Evolutionary conservation across 1,284 basidiomycete species (phyloP).

Genomic region (Austroboletus niveus): DNA sequence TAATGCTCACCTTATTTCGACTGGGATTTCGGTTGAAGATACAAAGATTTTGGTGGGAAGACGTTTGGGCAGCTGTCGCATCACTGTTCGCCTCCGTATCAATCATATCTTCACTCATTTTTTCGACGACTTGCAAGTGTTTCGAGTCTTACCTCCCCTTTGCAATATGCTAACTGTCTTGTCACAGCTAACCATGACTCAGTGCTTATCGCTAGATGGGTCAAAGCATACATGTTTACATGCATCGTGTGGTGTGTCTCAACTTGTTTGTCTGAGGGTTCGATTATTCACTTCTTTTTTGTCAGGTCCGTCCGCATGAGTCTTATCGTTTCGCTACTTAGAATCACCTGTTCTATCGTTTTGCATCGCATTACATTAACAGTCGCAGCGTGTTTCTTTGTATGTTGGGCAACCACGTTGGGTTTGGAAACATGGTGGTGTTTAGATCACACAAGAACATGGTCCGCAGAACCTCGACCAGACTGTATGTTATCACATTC

Average conservation of each 20-base stretch:
- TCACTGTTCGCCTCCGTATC: neutral
- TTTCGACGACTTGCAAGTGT: neutral
- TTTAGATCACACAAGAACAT: neutral
- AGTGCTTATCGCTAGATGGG: neutral
- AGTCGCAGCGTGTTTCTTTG: neutral
- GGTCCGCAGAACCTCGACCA: neutral
- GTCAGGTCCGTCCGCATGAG: conserved; percentile 18
- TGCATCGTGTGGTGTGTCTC: conserved; percentile 8
- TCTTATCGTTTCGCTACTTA: conserved; percentile 10
- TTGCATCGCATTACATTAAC: conserved; percentile 2
- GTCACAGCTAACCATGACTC: neutral
- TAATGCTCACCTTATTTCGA: conserved; percentile 16
- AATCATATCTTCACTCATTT: neutral
- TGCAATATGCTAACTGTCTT: neutral
- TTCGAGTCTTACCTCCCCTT: neutral
- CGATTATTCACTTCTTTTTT: neutral
- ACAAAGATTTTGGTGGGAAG: conserved; percentile 25
- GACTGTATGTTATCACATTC: neutral
- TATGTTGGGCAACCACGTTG: conserved; percentile 6
- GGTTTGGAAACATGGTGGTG: conserved; percentile 7
- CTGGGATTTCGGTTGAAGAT: conserved; percentile 16
- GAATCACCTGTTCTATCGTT: neutral
- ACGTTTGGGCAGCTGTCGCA: conserved; percentile 16
- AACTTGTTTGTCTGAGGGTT: neutral
- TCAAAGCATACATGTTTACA: conserved; percentile 8